Evolutionary conservation across 371 early-diverging fungal genomes (phyloP).

Genomic region (Saksenaea vasiformis): DNA sequence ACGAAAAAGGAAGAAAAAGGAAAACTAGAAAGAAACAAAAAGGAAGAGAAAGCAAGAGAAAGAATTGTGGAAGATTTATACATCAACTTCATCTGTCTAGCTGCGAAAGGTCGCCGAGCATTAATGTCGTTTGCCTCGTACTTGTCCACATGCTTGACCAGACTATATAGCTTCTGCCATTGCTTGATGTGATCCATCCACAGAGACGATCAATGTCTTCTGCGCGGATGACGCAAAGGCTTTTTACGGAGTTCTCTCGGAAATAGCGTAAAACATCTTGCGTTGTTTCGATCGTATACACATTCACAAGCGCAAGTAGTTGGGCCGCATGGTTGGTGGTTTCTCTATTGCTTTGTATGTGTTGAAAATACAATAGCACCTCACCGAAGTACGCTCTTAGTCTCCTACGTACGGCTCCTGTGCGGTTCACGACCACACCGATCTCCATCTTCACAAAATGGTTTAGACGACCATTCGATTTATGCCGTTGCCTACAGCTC

Average conservation of each 20-base stretch:
- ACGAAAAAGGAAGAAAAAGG: too few relatives aligned
- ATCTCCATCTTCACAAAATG: neutral
- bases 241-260: neutral
- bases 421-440: neutral
- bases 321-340: too few relatives aligned
- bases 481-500: neutral
- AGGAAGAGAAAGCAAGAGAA: too few relatives aligned
- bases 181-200: neutral
- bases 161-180: neutral
- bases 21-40: too few relatives aligned
- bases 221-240: neutral
- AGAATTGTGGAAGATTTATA: too few relatives aligned
- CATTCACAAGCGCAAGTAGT: neutral
- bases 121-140: neutral
- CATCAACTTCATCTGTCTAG: neutral
- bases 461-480: neutral
- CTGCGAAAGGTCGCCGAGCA: neutral
- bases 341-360: neutral
- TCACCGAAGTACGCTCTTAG: neutral
- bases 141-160: neutral
- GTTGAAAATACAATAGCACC: neutral
- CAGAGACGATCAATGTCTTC: neutral
- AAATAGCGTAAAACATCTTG: neutral
- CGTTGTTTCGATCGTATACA: neutral
- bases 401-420: neutral